Evolutionary conservation across 352 stramenopile genomes (phyloP).

Genomic region (Phytophthora nicotianae): DNA sequence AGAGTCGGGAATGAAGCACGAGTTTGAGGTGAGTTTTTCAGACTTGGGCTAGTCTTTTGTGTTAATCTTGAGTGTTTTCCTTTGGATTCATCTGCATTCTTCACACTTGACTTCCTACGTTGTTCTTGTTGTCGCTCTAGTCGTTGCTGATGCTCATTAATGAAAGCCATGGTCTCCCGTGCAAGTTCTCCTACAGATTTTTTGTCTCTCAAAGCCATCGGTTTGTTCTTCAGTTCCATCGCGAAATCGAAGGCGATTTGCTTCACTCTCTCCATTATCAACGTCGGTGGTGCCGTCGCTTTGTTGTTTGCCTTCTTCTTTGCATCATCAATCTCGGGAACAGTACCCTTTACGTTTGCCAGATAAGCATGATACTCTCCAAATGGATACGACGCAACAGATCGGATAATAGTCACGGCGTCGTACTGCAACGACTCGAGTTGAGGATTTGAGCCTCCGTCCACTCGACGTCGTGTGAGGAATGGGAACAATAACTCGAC

Average conservation of each 20-base stretch:
- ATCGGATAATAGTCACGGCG: constrained; percentile 48
- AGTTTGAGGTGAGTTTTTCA: constrained; percentile 7
- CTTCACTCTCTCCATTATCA: constrained; percentile 60
- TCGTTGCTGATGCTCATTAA: constrained; percentile 46
- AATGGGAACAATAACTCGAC: constrained; percentile 47
- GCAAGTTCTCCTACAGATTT: constrained; percentile 70
- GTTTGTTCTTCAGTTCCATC: constrained; percentile 53
- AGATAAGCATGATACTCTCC: constrained; percentile 57
- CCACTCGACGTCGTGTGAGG: constrained; percentile 10
- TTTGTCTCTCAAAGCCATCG: constrained; percentile 35
- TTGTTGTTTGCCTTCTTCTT: constrained; percentile 16
- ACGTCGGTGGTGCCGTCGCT: neutral
- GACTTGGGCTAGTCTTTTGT: constrained; percentile 9
- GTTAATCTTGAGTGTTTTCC: neutral
- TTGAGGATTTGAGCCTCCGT: constrained; percentile 25
- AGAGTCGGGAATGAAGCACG: constrained; percentile 25
- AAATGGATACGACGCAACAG: constrained; percentile 68
- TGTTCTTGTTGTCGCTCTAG: constrained; percentile 25
- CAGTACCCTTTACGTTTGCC: constrained; percentile 27
- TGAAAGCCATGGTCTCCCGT: constrained; percentile 57
- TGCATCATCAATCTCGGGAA: neutral
- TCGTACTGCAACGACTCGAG: constrained; percentile 53
- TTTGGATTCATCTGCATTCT: neutral
- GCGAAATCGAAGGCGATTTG: constrained; percentile 65
- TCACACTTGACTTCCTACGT: constrained; percentile 10